Evolutionary conservation across 176 grass and related monocot species (phyloP), one percentile per base, ranked within the genome.

Genomic region (Oryza coarctata): DNA sequence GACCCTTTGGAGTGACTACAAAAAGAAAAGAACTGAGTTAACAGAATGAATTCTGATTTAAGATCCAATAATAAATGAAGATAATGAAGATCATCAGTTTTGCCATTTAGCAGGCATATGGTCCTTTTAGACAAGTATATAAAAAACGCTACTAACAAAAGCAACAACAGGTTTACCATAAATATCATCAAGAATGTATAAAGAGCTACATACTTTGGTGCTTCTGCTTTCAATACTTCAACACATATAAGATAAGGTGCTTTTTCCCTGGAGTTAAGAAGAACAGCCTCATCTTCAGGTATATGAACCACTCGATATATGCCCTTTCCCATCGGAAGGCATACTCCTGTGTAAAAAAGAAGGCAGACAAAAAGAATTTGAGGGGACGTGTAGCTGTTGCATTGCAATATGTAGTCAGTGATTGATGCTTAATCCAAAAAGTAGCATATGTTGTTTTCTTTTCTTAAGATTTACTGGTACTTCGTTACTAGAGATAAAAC

Each of bases 181-280:
- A 76, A 72, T 75, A 17, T 36, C 39, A 63, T 64, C 32, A 47
- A 47, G 43, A 25, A 32, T 70, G 20, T 30, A 73, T 6, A n/a
- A n/a, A n/a, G n/a, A n/a, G n/a, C n/a, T n/a, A 75, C 72, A 89
- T 85, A 99, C 96, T 93, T 94, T 74, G 83, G 85, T 52, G 79
- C 43, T 84, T 99, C 96, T 87, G 84, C 93, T 95, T 99, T 99
- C 62, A 99, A 85, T 87, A 99, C 96, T 88, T 99, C 96, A 78
- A 95, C 91, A 12, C 96, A 99, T 86, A 99, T 95, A 79, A 99
- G 96, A 91, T 92, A 99, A 76, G 96, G 96, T 84, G 96, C 96
- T 64, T 99, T 99, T 73, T 99, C 96, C 80, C 96, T 95, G 44
- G 96, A 99, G 74, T 99, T 99, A 14, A 99, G 80, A 86, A 99